These are phyloP conservation scores for Tetramitus jugosus DNA, from an alignment of 208 protist genomes.

Conservation along the genomic window DNA sequence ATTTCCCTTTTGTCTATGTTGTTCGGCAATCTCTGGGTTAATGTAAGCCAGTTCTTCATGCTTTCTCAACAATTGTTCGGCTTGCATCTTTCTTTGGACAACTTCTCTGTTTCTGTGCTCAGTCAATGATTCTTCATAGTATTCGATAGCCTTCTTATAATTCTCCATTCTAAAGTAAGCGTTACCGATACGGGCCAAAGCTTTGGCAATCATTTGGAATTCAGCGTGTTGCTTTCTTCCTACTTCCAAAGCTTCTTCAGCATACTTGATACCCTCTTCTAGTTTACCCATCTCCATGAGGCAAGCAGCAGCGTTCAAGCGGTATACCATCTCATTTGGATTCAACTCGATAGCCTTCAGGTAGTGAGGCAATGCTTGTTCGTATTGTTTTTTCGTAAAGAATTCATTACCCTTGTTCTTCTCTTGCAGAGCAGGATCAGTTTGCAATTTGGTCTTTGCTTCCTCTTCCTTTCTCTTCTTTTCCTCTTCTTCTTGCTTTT, in stretches of 20 bases:
- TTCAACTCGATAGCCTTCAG: constrained; percentile 33
- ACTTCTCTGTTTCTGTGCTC: constrained; percentile 40
- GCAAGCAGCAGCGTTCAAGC: constrained; percentile 59
- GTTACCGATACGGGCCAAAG: constrained; percentile 45
- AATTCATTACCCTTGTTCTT: constrained; percentile 45
- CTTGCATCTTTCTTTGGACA: constrained; percentile 74
- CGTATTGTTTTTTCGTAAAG: constrained; percentile 60
- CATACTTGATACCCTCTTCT: constrained; percentile 76
- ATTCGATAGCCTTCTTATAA: constrained; percentile 68
- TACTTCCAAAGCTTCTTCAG: constrained; percentile 56
- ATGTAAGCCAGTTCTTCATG: constrained; percentile 74
- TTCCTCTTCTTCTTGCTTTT: constrained; percentile 13
- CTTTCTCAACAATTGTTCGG: constrained; percentile 18
- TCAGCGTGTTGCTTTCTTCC: constrained; percentile 59
- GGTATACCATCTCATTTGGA: constrained; percentile 32
- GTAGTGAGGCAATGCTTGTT: constrained; percentile 37
- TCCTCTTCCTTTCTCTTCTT: not conserved
- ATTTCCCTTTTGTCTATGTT: constrained; percentile 88
- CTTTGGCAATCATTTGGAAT: constrained; percentile 75
- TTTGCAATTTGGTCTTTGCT: not conserved
- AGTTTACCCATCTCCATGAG: constrained; percentile 83
- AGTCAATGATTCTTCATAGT: constrained; percentile 59
- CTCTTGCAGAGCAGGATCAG: not conserved
- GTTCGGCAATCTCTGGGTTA: constrained; percentile 63
- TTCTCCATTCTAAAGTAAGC: constrained; percentile 66